A percentile compares a stretch with the other conserved stretches of the same genome.
These are phyloP conservation scores for Hamigera avellanea DNA, from an alignment of 495 filamentous ascomycete genomes.

Conservation along the genomic window DNA sequence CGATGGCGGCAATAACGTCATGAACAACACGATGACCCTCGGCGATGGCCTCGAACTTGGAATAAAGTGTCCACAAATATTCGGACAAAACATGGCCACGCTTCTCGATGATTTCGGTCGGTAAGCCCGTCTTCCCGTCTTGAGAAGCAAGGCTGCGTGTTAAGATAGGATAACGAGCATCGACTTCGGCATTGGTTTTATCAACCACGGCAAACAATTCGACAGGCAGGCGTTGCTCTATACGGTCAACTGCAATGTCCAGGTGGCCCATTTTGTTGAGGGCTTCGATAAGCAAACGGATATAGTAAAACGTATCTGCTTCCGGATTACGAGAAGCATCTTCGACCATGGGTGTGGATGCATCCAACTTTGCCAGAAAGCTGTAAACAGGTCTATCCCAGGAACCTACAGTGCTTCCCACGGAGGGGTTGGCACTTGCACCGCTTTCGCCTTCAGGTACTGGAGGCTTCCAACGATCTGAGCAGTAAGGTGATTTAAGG, in stretches of 20 bases:
- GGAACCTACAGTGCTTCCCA: conserved; percentile 16
- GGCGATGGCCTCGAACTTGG: conserved; percentile 92
- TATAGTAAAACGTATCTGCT: conserved; percentile 86
- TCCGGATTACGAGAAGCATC: conserved; percentile 87
- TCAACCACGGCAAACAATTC: conserved; percentile 92
- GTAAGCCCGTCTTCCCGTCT: conserved; percentile 41
- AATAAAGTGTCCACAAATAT: conserved; percentile 82
- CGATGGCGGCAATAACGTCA: conserved; percentile 74
- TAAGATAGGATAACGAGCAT: conserved; percentile 71
- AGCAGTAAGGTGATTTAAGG: conserved; percentile 91
- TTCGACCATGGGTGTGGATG: conserved; percentile 60
- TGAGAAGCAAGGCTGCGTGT: conserved; percentile 43
- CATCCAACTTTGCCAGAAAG: conserved; percentile 73
- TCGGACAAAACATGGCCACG: conserved; percentile 77
- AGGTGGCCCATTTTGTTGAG: conserved; percentile 79
- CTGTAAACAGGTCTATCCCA: conserved; percentile 58
- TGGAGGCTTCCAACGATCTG: conserved; percentile 77
- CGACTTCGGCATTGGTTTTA: conserved; percentile 86
- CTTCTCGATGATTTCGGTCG: conserved; percentile 54
- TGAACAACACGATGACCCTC: conserved; percentile 92
- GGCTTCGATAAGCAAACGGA: conserved; percentile 77
- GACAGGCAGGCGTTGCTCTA: conserved; percentile 87
- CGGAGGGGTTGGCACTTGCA: conserved; percentile 34
- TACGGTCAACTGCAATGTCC: conserved; percentile 72
- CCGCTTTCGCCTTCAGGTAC: conserved; percentile 42